Conservation (phyloP, 768 basidiomycete species). For the Hortiboletus flavorubellus region DNA sequence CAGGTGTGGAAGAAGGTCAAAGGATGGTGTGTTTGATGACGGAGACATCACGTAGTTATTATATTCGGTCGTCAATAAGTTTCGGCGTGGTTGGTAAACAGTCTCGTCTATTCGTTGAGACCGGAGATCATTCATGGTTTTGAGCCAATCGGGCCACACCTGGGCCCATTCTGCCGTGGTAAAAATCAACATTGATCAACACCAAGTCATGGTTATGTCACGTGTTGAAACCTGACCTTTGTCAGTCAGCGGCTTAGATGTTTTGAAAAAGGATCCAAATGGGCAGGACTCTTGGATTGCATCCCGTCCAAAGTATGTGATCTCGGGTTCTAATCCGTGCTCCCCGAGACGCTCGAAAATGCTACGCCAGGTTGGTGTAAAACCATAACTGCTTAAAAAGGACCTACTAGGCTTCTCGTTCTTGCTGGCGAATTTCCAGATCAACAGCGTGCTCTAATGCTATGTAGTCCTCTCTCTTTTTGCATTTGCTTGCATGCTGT, state of each 20-base stretch:
- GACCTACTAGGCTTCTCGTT: neutral
- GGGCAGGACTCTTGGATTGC: neutral
- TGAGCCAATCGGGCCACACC: neutral
- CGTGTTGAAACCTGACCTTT: neutral
- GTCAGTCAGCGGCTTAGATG: conserved; percentile 5
- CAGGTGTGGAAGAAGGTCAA: neutral
- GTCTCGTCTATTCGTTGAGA: neutral
- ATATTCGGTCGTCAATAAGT: neutral
- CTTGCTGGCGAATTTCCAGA: neutral
- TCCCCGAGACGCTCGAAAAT: conserved; percentile 10
- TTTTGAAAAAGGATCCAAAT: conserved; percentile 1
- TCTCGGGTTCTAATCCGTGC: conserved; percentile 6
- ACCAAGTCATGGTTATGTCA: neutral
- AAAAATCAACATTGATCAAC: neutral
- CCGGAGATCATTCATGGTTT: neutral
- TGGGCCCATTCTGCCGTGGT: neutral
- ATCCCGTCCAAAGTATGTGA: neutral
- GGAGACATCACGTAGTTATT: neutral
- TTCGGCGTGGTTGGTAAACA: conserved; percentile 4
- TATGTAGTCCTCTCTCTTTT: neutral
- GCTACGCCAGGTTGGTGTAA: neutral
- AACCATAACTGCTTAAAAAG: neutral
- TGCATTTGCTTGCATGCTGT: neutral
- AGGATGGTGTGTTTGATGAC: neutral
- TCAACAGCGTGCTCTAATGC: neutral